Base-by-base conservation (phyloP, 179 eudicot species). In the Beta corolliflora region DNA sequence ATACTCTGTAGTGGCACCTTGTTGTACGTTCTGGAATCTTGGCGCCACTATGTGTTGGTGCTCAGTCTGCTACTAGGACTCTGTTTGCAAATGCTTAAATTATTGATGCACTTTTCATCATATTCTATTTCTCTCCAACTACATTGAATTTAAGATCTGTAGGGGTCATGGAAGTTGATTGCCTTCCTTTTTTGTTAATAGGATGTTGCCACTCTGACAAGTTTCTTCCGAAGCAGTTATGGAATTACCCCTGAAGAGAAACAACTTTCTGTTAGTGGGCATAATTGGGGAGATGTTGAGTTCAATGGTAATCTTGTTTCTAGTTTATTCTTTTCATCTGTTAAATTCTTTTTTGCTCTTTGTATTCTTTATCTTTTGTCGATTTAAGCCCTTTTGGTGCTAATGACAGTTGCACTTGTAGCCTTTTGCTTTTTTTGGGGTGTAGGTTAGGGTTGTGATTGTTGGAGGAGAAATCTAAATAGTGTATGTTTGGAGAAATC, bases 211-310 rank as follows among this genome's bases (percentile, higher is more conserved):
- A 87, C 81, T 83, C 88, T 96, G 82, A 89, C 90, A 45, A 89
- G 65, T 73, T 96, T 90, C 83, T 92, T 96, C 86, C 93, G 88
- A 81, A 88, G 77, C 77, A 87, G 82, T 72, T 91, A 78, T 87
- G 96, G 91, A 66, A 87, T 88, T 69, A 83, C 89, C 41, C 93
- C 98, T 1, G 96, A 96, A 85, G 99, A 96, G 83, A 96, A 92
- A 87, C 99, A 92, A 78, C 91, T 96, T 16, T 92, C 98, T 81
- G 90, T 96, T 73, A 88, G 92, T 87, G 99, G 99, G 59, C 97
- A 93, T 81, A 96, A 96, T 81, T 94, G 96, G 94, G 98, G 99
- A 71, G 99, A 93, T 65, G 93, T 96, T 66, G 98, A 96, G 74
- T 85, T 94, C 68, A 89, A 90, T 87, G 99, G 99, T 94, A 5